These are phyloP conservation scores for Smallanthus sonchifolius DNA, from an alignment of 129 eudicot species.

Conservation along the genomic window DNA sequence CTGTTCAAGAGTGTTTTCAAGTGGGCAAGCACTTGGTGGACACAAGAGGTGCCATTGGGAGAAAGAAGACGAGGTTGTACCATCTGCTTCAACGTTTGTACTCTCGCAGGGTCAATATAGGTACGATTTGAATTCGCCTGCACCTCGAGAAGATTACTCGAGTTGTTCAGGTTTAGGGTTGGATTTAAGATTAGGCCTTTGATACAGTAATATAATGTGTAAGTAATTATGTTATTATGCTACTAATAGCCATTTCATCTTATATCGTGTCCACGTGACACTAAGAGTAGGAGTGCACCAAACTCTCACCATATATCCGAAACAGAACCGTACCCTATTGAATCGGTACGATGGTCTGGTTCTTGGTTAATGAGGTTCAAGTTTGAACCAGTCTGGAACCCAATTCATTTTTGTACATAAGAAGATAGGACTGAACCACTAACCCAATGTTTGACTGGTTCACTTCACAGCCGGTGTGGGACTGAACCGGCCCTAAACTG, in stretches of 20 bases:
- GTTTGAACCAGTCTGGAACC: no score
- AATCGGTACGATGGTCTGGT: not conserved
- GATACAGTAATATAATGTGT: slow-evolving; percentile 23
- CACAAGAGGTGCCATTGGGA: slow-evolving; percentile 87
- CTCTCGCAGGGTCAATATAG: slow-evolving; percentile 20
- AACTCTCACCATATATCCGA: not conserved
- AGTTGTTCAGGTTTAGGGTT: slow-evolving; percentile 26
- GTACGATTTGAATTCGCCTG: slow-evolving; percentile 50
- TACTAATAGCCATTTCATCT: not conserved
- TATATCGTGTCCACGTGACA: not conserved
- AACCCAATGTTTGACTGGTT: not conserved
- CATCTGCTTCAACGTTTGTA: slow-evolving; percentile 15
- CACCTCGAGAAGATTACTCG: slow-evolving; percentile 16
- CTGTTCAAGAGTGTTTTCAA: slow-evolving; percentile 57
- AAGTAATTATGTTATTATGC: slow-evolving; percentile 8
- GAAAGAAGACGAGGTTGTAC: slow-evolving; percentile 37
- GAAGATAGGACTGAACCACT: not conserved
- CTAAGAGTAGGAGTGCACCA: not conserved
- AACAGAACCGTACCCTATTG: not conserved
- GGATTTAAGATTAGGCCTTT: slow-evolving; percentile 64
- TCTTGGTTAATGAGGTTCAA: not conserved
- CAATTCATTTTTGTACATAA: not conserved
- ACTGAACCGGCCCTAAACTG: not conserved
- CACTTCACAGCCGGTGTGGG: not conserved
- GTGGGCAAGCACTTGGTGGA: slow-evolving; percentile 80